A percentile compares a stretch with the other conserved stretches of the same genome.
These are phyloP conservation scores for Gentiana macrophylla DNA, from an alignment of 257 asterid genomes.

Conservation along the genomic window DNA sequence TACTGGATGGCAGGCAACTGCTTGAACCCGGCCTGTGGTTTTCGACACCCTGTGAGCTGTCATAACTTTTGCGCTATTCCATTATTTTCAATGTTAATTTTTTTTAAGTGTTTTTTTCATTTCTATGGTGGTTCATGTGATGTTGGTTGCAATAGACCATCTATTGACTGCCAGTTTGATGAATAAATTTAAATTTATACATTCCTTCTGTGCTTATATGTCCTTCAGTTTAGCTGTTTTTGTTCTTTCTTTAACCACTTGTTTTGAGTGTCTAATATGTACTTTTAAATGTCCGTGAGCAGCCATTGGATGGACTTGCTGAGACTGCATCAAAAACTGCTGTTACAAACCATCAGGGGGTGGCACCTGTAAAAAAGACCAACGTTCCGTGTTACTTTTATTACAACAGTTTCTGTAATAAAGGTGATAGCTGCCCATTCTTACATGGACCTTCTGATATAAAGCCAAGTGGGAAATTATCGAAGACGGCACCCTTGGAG, in stretches of 20 bases:
- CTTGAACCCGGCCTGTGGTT: conserved; percentile 29
- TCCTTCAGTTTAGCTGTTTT: too few relatives aligned
- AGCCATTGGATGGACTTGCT: conserved; percentile 27
- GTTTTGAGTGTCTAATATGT: not conserved
- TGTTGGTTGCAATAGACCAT: not conserved
- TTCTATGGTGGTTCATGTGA: too few relatives aligned
- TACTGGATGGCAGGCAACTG: conserved; percentile 29
- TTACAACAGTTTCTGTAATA: conserved; percentile 28
- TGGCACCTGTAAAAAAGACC: conserved; percentile 20
- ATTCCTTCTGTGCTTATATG: too few relatives aligned
- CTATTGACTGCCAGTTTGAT: not conserved
- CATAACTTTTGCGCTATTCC: not conserved
- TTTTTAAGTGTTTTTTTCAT: not conserved
- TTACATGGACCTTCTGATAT: conserved; percentile 26
- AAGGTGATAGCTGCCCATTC: conserved; percentile 28
- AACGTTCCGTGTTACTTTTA: conserved; percentile 25
- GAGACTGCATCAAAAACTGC: conserved; percentile 17
- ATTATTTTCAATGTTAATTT: not conserved
- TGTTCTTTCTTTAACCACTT: conserved; percentile 1
- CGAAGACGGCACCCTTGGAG: conserved; percentile 12
- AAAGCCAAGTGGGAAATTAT: conserved; percentile 8
- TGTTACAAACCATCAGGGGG: conserved; percentile 13
- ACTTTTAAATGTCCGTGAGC: conserved; percentile 6
- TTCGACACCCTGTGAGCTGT: conserved; percentile 40
- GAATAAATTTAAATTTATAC: too few relatives aligned